Evolutionary conservation across 148 eudicot genomes (phyloP).

Genomic region (Chenopodium quinoa): DNA sequence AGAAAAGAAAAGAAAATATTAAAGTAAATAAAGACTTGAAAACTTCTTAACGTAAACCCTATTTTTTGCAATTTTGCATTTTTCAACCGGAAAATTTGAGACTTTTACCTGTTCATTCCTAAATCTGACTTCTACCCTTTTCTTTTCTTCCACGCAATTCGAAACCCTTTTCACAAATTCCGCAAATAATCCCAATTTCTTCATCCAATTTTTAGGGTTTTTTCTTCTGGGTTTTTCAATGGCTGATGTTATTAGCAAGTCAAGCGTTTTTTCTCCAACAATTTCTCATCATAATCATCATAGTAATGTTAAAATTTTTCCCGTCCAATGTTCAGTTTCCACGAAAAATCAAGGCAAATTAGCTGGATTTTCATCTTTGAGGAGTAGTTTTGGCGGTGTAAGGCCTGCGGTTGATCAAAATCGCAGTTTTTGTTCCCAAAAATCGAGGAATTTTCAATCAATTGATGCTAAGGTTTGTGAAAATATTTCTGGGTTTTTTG

Average conservation of each 20-base stretch:
- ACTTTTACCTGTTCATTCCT: conserved; percentile 9
- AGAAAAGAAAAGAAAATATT: neutral
- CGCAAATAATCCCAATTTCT: neutral
- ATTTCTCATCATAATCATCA: conserved; percentile 14
- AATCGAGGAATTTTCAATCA: conserved; percentile 22
- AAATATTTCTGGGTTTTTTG: neutral
- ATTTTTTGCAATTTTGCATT: neutral
- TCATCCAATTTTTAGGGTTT: neutral
- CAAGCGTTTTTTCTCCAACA: conserved; percentile 25
- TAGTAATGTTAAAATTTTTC: conserved; percentile 6
- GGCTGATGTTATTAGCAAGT: conserved; percentile 33
- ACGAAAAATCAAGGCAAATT: conserved; percentile 23
- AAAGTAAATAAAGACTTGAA: neutral
- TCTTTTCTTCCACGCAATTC: conserved; percentile 20
- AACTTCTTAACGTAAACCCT: neutral
- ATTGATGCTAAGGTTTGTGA: conserved; percentile 42
- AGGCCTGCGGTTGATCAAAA: conserved; percentile 27
- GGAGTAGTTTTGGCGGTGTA: conserved; percentile 37
- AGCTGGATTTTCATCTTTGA: conserved; percentile 23
- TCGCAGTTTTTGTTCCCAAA: conserved; percentile 13
- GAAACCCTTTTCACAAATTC: conserved; percentile 24
- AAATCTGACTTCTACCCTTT: conserved; percentile 30
- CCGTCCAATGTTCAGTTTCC: conserved; percentile 24
- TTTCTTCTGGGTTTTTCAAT: conserved; percentile 12
- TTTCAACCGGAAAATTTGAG: neutral